Percentiles rank a stretch among this genome's conserved stretches.
Conservation (phyloP, 2,329 filamentous ascomycete genomes). For the Fusarium palustre region DNA sequence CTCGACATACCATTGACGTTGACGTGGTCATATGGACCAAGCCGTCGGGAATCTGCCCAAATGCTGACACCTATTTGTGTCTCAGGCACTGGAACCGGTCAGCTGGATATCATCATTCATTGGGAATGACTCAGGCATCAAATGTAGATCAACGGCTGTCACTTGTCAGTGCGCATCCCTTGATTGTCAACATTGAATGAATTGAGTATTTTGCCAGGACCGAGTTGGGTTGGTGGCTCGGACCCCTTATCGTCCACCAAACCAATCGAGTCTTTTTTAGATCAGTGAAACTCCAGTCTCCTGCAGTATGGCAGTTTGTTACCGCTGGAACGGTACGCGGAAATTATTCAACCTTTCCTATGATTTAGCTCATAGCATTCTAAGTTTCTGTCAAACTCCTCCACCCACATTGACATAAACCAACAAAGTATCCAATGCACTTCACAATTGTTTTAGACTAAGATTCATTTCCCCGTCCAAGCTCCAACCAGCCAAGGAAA, state of each 20-base stretch:
- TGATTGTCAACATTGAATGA: slow-evolving; percentile 14
- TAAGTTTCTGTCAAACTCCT: slow-evolving; percentile 16
- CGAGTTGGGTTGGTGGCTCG: slow-evolving; percentile 9
- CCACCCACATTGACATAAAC: slow-evolving; percentile 4
- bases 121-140: slow-evolving; percentile 25
- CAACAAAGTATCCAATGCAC: slow-evolving; percentile 18
- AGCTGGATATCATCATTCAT: slow-evolving; percentile 27
- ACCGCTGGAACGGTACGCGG: slow-evolving; percentile 44
- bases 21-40: slow-evolving; percentile 40
- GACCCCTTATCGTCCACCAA: slow-evolving; percentile 10
- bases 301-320: slow-evolving; percentile 40
- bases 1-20: slow-evolving; percentile 24
- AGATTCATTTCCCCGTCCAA: slow-evolving; percentile 30
- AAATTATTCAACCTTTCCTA: slow-evolving; percentile 28
- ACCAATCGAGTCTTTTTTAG: slow-evolving; percentile 3
- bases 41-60: slow-evolving; percentile 32
- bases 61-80: slow-evolving; percentile 18
- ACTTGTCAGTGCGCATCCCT: slow-evolving; percentile 15
- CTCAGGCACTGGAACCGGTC: slow-evolving; percentile 39
- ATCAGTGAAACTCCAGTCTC: slow-evolving; percentile 22
- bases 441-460: slow-evolving; percentile 19
- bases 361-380: slow-evolving; percentile 32
- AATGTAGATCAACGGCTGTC: slow-evolving; percentile 36
- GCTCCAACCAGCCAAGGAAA: slow-evolving; percentile 38
- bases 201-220: background rate